A percentile compares a stretch with the other conserved stretches of the same genome.
phyloP scores from a whole-genome alignment of 2,329 filamentous ascomycete genomes.

The Nemania serpens region DNA sequence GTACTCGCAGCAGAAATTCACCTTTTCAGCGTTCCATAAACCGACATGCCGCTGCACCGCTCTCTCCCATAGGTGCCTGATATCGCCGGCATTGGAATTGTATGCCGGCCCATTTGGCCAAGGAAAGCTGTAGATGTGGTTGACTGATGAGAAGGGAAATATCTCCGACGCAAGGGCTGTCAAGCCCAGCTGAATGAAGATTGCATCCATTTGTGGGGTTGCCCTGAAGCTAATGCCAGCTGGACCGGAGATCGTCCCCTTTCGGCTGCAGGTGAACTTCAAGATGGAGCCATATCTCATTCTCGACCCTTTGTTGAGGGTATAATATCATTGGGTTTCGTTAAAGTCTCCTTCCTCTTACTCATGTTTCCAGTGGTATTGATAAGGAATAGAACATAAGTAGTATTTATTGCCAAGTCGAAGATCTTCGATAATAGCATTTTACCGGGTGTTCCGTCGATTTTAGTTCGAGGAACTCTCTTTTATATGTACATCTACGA shows the following conservation, averaged over 20 bases:
- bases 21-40: not conserved
- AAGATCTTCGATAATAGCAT: no score
- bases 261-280: no score
- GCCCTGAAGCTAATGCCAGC: not conserved
- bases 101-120: not conserved
- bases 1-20: no score
- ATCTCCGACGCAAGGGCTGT: slow-evolving; percentile 1
- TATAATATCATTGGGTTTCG: not conserved
- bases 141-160: slow-evolving; percentile 10
- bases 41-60: not conserved
- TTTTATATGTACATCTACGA: no score
- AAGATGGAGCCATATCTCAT: not conserved
- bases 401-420: no score
- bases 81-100: not conserved
- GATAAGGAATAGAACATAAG: no score
- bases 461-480: no score
- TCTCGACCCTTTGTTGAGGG: not conserved
- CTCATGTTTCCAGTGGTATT: no score
- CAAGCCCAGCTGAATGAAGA: slow-evolving; percentile 6
- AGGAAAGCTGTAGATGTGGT: not conserved
- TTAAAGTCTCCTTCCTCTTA: no score
- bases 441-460: no score
- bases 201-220: not conserved
- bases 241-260: not conserved
- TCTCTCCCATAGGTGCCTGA: not conserved